phyloP scores from a whole-genome alignment of 2,329 filamentous ascomycete genomes.

The Botrytis cinerea region DNA sequence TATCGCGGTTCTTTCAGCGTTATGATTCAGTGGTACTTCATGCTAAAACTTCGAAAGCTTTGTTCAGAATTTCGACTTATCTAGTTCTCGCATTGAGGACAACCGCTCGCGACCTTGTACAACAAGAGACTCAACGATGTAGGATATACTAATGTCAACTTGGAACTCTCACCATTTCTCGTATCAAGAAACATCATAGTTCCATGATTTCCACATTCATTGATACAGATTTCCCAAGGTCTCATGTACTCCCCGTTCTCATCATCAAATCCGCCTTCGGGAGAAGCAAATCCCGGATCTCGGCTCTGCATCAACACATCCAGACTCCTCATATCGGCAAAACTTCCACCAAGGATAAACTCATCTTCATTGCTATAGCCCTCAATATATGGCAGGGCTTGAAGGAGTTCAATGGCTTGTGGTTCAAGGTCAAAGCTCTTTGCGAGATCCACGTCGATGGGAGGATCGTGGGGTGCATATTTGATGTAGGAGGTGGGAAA shows the following conservation, averaged over 20 bases:
- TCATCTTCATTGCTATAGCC: slow-evolving; percentile 23
- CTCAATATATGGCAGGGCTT: slow-evolving; percentile 27
- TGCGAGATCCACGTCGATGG: slow-evolving; percentile 25
- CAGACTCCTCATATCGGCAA: slow-evolving; percentile 26
- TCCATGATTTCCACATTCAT: background rate
- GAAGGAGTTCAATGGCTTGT: slow-evolving; percentile 25
- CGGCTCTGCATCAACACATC: slow-evolving; percentile 20
- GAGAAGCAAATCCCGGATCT: slow-evolving; percentile 23
- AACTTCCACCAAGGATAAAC: slow-evolving; percentile 26
- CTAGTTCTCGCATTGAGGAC: background rate
- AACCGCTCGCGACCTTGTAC: background rate
- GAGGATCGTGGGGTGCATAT: slow-evolving; percentile 26
- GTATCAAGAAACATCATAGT: slow-evolving; percentile 6
- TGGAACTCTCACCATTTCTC: slow-evolving; percentile 10
- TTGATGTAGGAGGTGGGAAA: slow-evolving; percentile 25
- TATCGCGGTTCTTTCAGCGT: background rate
- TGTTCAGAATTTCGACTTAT: background rate
- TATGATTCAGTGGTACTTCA: background rate
- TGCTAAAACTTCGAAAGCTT: background rate
- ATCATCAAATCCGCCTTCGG: slow-evolving; percentile 17
- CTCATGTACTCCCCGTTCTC: slow-evolving; percentile 19
- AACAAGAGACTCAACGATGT: background rate
- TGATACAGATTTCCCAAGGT: slow-evolving; percentile 11
- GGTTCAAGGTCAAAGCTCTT: slow-evolving; percentile 23
- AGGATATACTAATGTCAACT: background rate